Evolutionary conservation across 768 basidiomycete species (phyloP), one percentile per base, ranked within the genome.

Genomic region (Gymnopilus dilepis): DNA sequence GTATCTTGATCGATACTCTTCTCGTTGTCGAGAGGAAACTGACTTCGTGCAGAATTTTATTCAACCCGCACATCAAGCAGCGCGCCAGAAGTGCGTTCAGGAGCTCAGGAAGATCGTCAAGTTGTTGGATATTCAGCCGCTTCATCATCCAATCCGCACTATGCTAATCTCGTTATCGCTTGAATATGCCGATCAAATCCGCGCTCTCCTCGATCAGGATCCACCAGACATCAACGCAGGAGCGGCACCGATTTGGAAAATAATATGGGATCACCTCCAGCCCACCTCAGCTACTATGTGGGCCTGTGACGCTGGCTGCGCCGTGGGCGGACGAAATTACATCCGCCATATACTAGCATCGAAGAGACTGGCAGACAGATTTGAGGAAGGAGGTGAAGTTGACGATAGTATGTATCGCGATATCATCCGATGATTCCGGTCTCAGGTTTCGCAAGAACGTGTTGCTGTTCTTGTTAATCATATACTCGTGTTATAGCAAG

Each of bases 301-400:
- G 54, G 37, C 31, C 41, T 28, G 61, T 47, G 56, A 51, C 43
- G 12, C 59, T 43, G 63, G 59, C n/a, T 64, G 63, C 42, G 40
- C 59, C 31, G 55, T 56, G 17, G 55, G 40, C 22, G 50, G 64
- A 43, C 50, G 17, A 59, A 47, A 53, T 28, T 61, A 61, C 37
- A 57, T 65, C 41, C 54, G 55, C 43, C 64, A 65, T 47, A 58
- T 65, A 34, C 41, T 61, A 53, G 60, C 64, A 37, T 61, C 51
- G 13, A 57, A 61, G 55, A 57, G 47, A 61, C 41, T 65, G 12
- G 56, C 60, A 54, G 59, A 65, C 50, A 58, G 45, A 58, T 64
- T 64, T 48, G 63, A 64, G 54, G 59, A 64, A 28, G 63, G 59
- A 28, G 47, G 43, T 24, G 38, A 56, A 53, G 63, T 65, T 61